These are phyloP conservation scores for Dittrichia graveolens DNA, from an alignment of 129 eudicot genomes.

Conservation along the genomic window DNA sequence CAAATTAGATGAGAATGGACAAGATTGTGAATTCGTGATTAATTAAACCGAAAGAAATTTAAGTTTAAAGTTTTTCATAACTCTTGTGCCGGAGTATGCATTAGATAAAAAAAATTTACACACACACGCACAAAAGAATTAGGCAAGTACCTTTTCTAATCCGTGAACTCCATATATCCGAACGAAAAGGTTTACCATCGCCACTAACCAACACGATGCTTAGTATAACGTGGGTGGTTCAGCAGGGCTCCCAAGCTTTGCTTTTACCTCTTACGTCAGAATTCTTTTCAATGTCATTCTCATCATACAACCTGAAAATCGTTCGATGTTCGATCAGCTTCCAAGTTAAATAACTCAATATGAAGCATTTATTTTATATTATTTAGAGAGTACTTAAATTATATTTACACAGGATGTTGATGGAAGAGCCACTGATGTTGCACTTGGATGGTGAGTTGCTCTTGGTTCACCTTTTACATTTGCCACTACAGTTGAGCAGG, in stretches of 20 bases:
- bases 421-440: slow-evolving; percentile 97
- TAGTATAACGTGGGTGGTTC: slow-evolving; percentile 43
- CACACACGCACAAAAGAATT: too few species aligned
- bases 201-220: slow-evolving; percentile 52
- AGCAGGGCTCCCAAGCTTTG: slow-evolving; percentile 65
- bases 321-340: not conserved
- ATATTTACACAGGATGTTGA: slow-evolving; percentile 70
- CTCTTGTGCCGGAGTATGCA: too few species aligned
- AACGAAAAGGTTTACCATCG: slow-evolving; percentile 43
- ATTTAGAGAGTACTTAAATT: not conserved
- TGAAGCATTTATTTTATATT: not conserved
- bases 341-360: not conserved
- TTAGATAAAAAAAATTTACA: too few species aligned
- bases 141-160: slow-evolving; percentile 69
- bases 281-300: slow-evolving; percentile 54
- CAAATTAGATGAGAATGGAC: too few species aligned
- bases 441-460: slow-evolving; percentile 97
- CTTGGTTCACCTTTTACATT: slow-evolving; percentile 97
- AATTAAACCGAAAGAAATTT: too few species aligned
- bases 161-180: slow-evolving; percentile 68
- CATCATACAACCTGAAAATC: slow-evolving; percentile 52
- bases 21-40: too few species aligned
- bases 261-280: slow-evolving; percentile 39
- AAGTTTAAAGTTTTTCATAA: too few species aligned
- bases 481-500: slow-evolving; percentile 93